Percentiles rank a stretch among this genome's conserved stretches.
These are phyloP conservation scores for Nepenthes gracilis DNA, from an alignment of 148 eudicot genomes.

Conservation along the genomic window DNA sequence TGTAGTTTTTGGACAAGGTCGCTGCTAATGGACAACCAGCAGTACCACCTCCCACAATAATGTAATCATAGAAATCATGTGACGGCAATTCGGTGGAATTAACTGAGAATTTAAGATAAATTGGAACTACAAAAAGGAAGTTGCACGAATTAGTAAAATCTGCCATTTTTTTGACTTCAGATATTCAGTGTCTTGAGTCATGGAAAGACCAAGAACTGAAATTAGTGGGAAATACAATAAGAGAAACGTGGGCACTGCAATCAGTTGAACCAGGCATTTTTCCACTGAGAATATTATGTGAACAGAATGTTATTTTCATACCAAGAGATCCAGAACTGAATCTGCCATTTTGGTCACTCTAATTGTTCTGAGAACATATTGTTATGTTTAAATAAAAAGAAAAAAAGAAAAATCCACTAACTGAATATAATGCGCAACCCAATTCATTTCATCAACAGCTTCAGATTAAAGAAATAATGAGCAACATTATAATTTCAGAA, in stretches of 20 bases:
- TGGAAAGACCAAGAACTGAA: neutral
- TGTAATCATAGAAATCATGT: constrained; percentile 66
- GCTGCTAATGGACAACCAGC: constrained; percentile 89
- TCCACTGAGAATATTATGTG: neutral
- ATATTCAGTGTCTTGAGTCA: neutral
- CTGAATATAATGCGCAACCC: no score
- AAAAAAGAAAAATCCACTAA: no score
- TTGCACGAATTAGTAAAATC: neutral
- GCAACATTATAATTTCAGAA: no score
- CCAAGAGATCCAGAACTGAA: no score
- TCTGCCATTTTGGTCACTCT: no score
- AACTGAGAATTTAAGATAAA: constrained; percentile 38
- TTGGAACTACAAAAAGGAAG: constrained; percentile 45
- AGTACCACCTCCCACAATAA: constrained; percentile 85
- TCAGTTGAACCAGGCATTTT: neutral
- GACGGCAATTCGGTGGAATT: constrained; percentile 69
- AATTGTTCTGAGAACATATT: no score
- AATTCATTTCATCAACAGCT: no score
- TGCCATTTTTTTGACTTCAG: neutral
- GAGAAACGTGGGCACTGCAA: no score
- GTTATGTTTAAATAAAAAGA: no score
- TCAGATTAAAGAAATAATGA: no score
- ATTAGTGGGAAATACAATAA: no score
- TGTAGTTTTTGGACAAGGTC: constrained; percentile 45
- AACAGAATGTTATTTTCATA: neutral